phyloP scores from a whole-genome alignment of 805 yeast genomes.

The Wickerhamiella kazuoi region DNA sequence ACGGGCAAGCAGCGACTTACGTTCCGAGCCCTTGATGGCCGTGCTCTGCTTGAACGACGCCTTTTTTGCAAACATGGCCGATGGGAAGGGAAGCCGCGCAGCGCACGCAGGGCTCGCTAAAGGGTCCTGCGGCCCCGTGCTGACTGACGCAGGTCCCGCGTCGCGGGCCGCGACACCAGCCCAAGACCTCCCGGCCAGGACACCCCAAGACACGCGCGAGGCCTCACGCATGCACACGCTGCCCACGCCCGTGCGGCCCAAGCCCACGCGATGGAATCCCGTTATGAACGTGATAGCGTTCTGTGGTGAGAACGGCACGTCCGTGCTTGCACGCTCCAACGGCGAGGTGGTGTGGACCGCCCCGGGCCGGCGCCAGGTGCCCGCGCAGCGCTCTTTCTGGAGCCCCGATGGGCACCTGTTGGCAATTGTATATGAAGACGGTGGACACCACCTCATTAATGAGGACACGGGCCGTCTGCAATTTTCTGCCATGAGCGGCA shows the following conservation, averaged over 20 bases:
- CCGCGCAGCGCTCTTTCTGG: constrained; percentile 18
- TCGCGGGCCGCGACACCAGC: too few relatives aligned
- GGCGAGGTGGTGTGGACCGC: constrained; percentile 16
- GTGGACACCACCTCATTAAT: constrained; percentile 28
- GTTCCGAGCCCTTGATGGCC: constrained; percentile 67
- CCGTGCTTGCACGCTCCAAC: constrained; percentile 10
- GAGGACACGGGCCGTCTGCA: constrained; percentile 25
- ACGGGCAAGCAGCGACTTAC: constrained; percentile 33
- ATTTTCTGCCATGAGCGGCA: neutral
- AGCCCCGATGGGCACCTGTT: constrained; percentile 25
- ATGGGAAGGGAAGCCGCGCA: neutral
- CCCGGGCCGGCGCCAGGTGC: constrained; percentile 5
- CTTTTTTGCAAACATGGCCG: constrained; percentile 15
- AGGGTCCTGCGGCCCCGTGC: too few relatives aligned
- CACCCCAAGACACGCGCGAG: neutral
- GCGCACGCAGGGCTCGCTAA: too few relatives aligned
- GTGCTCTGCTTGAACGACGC: constrained; percentile 46
- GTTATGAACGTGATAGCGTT: constrained; percentile 8
- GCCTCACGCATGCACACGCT: constrained; percentile 6
- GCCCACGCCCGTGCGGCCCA: constrained; percentile 6
- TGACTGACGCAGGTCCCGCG: too few relatives aligned
- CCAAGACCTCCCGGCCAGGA: too few relatives aligned
- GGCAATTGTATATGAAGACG: constrained; percentile 30
- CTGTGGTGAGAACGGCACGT: constrained; percentile 1
- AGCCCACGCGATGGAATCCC: neutral